phyloP scores from a whole-genome alignment of 768 basidiomycete genomes.

The Filobasidium floriforme region DNA sequence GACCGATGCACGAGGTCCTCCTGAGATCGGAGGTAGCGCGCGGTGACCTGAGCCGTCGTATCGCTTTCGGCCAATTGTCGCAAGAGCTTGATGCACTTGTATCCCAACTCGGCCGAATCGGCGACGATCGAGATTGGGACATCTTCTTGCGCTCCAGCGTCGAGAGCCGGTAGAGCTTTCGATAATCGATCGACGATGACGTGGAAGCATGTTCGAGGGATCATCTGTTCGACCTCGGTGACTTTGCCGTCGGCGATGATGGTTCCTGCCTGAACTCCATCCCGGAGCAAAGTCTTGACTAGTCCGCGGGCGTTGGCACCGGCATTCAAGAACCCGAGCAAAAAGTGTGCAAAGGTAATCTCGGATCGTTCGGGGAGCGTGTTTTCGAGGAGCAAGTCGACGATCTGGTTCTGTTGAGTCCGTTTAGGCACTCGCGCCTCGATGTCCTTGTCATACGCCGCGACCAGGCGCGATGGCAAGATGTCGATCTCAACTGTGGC shows the following conservation, averaged over 20 bases:
- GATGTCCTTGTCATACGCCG: neutral
- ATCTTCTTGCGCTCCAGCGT: neutral
- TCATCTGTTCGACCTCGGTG: neutral
- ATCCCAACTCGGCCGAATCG: conserved; percentile 10
- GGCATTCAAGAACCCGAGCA: conserved; percentile 13
- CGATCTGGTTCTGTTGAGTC: conserved; percentile 5
- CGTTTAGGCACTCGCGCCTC: neutral
- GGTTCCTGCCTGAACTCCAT: conserved; percentile 15
- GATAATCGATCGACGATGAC: conserved; percentile 15
- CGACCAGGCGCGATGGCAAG: conserved; percentile 9
- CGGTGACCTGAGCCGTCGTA: conserved; percentile 10
- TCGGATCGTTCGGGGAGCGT: conserved; percentile 5
- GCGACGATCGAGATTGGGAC: neutral
- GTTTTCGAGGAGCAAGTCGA: conserved; percentile 20
- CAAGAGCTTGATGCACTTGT: conserved; percentile 16
- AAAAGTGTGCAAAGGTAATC: conserved; percentile 17
- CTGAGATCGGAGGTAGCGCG: conserved; percentile 19
- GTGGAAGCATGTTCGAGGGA: conserved; percentile 20
- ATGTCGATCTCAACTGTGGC: conserved; percentile 2
- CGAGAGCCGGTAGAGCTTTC: neutral
- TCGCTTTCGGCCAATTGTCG: conserved; percentile 16
- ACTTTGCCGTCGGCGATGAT: conserved; percentile 8
- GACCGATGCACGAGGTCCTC: conserved; percentile 17
- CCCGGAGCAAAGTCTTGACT: conserved; percentile 2
- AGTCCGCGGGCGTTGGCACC: conserved; percentile 7